phyloP scores from a whole-genome alignment of 805 yeast species.

The Metschnikowia santaceciliae region DNA sequence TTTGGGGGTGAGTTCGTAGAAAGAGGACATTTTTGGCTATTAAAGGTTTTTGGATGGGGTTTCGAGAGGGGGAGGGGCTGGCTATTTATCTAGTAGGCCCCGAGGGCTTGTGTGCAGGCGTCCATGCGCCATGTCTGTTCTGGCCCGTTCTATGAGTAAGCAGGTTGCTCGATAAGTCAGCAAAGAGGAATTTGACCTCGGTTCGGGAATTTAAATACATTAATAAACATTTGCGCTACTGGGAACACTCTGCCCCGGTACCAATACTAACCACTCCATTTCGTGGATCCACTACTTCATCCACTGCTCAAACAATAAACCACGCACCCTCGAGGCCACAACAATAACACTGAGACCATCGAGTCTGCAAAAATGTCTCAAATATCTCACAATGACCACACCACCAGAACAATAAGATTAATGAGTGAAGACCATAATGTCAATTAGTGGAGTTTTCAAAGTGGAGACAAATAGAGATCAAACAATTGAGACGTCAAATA shows the following conservation, averaged over 20 bases:
- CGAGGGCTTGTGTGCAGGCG: background rate
- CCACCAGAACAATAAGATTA: too few relatives aligned
- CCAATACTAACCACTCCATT: too few relatives aligned
- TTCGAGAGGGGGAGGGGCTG: background rate
- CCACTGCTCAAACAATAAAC: too few relatives aligned
- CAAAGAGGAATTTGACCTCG: background rate
- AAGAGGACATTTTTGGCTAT: constrained; percentile 41
- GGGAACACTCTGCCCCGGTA: too few relatives aligned
- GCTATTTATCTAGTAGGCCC: background rate
- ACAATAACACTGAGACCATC: too few relatives aligned
- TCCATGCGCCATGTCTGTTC: background rate
- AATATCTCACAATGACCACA: too few relatives aligned
- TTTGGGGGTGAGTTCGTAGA: constrained; percentile 65
- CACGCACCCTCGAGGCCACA: too few relatives aligned
- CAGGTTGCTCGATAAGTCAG: background rate
- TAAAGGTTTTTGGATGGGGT: background rate
- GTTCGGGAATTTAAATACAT: background rate
- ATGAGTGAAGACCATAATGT: too few relatives aligned
- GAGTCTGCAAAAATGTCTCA: background rate
- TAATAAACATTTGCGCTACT: background rate
- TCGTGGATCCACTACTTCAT: too few relatives aligned
- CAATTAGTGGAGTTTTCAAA: too few relatives aligned
- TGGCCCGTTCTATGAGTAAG: constrained; percentile 1
- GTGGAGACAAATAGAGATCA: too few relatives aligned
- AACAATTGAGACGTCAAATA: too few relatives aligned